phyloP scores from a whole-genome alignment of 495 filamentous ascomycete genomes.

The Evansstolkia leycettana region DNA sequence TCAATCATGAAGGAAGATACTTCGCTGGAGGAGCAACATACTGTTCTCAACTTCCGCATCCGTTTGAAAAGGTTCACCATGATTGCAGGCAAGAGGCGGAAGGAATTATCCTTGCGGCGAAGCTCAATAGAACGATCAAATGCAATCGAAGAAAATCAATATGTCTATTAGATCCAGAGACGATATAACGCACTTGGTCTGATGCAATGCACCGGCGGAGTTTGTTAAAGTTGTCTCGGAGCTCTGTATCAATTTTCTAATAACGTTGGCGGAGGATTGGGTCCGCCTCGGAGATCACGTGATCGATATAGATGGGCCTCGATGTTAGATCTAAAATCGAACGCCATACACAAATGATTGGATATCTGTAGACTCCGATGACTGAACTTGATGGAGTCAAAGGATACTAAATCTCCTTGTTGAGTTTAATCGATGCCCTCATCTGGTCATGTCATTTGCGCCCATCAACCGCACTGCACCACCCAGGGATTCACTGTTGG shows the following conservation, averaged over 20 bases:
- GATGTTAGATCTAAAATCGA: no score
- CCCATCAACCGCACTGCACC: no score
- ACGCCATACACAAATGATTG: no score
- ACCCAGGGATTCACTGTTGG: no score
- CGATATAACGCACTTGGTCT: not conserved
- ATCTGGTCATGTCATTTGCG: no score
- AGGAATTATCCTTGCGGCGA: slow-evolving; percentile 9
- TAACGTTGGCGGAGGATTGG: slow-evolving; percentile 10
- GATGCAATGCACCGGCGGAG: not conserved
- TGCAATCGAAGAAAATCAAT: not conserved
- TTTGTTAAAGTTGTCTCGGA: slow-evolving; percentile 1
- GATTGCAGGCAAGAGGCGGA: slow-evolving; percentile 14
- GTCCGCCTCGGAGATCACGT: slow-evolving; percentile 9
- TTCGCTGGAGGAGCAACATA: slow-evolving; percentile 31
- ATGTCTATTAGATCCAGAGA: no score
- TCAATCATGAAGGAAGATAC: no score
- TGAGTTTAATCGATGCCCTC: no score
- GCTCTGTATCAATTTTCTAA: slow-evolving; percentile 7
- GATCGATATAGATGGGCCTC: not conserved
- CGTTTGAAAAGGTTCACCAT: slow-evolving; percentile 76
- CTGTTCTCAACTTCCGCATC: slow-evolving; percentile 64
- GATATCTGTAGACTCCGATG: no score
- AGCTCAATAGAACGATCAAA: not conserved
- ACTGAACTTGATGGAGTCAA: no score
- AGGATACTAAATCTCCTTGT: no score